Evolutionary conservation across 2,329 filamentous ascomycete species (phyloP).

Genomic region (Zymoseptoria pseudotritici): DNA sequence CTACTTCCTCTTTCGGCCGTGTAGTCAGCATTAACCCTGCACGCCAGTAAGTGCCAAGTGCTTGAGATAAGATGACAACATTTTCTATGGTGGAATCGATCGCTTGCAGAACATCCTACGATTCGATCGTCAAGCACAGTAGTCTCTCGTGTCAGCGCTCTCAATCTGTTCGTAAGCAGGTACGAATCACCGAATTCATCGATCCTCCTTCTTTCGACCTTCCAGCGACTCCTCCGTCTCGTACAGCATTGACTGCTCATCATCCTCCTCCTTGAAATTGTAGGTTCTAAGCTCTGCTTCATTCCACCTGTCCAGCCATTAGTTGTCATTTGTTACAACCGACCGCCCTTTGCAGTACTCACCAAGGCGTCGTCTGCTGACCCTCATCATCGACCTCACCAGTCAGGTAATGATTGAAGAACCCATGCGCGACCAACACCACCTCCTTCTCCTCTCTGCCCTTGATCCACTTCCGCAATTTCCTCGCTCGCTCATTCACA

Average conservation of each 20-base stretch:
- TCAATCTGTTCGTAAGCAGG: neutral
- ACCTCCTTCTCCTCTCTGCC: conserved; percentile 23
- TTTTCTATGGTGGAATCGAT: too few species aligned
- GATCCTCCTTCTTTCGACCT: conserved; percentile 7
- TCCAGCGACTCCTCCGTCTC: conserved; percentile 22
- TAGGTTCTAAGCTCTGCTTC: conserved; percentile 27
- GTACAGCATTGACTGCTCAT: conserved; percentile 20
- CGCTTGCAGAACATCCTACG: too few species aligned
- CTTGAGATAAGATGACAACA: too few species aligned
- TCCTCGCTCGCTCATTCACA: conserved; percentile 19
- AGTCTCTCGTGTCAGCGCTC: neutral
- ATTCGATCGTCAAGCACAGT: neutral
- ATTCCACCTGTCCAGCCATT: conserved; percentile 12
- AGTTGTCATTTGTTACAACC: neutral
- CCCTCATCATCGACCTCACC: conserved; percentile 25
- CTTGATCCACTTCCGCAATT: conserved; percentile 21
- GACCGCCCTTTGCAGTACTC: neutral
- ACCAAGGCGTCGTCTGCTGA: conserved; percentile 26
- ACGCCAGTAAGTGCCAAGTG: neutral
- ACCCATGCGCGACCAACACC: conserved; percentile 25
- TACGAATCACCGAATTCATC: neutral
- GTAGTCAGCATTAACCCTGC: neutral
- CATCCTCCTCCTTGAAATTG: conserved; percentile 19
- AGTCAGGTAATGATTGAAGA: conserved; percentile 25
- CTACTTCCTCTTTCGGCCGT: neutral